Evolutionary conservation across 176 grass and related monocot genomes (phyloP).

Genomic region (Bolboschoenus planiculmis): DNA sequence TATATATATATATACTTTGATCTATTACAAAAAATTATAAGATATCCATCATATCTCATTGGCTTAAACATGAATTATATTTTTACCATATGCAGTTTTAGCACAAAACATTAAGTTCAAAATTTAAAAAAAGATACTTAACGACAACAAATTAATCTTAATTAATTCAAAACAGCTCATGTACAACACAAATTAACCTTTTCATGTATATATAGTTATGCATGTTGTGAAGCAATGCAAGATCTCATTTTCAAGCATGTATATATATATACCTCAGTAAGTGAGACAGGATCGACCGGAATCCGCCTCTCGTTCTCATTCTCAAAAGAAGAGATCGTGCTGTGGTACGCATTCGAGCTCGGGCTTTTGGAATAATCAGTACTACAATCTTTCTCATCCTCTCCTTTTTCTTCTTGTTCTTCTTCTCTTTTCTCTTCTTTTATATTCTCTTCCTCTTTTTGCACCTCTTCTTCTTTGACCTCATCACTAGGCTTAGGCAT

Average conservation of each 20-base stretch:
- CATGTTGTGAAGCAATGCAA: not conserved
- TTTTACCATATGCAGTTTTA: not conserved
- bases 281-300: constrained; percentile 53
- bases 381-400: not conserved
- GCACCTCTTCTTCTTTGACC: not conserved
- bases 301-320: constrained; percentile 65
- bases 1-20: too few species aligned
- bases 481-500: not conserved
- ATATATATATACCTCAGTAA: constrained; percentile 28
- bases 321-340: constrained; percentile 26
- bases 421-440: not conserved
- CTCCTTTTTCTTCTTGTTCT: not conserved
- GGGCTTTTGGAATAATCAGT: constrained; percentile 11
- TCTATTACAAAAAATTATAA: too few species aligned
- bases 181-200: not conserved
- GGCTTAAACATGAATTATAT: too few species aligned
- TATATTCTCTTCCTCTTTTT: not conserved
- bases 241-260: not conserved
- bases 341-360: not conserved
- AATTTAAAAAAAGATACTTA: too few species aligned
- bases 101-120: not conserved
- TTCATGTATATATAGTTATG: not conserved
- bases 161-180: not conserved
- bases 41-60: too few species aligned
- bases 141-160: too few species aligned